Percentiles rank a stretch among this genome's conserved stretches.
Evolutionary conservation across 192 early-diverging fungal species (phyloP).

Genomic region (Coemansia sp.): DNA sequence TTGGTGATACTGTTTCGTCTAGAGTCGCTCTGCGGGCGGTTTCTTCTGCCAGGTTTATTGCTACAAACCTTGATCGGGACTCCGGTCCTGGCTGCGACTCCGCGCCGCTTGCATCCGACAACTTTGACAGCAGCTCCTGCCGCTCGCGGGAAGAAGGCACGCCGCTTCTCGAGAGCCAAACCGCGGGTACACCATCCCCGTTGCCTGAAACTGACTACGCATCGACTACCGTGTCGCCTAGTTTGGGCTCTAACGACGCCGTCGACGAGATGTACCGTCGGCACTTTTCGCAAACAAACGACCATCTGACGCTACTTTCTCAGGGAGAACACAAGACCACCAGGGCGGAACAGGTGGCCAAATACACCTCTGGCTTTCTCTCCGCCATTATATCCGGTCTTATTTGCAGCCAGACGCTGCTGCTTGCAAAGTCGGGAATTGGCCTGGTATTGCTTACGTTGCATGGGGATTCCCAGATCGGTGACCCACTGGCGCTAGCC

Average conservation of each 20-base stretch:
- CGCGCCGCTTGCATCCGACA: neutral
- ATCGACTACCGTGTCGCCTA: neutral
- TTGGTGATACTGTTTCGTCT: neutral
- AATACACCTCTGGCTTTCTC: constrained; percentile 57
- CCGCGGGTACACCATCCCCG: neutral
- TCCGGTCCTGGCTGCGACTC: neutral
- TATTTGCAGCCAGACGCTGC: constrained; percentile 69
- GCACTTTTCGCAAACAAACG: constrained; percentile 26
- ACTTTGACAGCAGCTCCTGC: neutral
- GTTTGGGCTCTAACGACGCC: constrained; percentile 3
- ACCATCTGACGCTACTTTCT: constrained; percentile 4
- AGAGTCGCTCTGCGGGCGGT: constrained; percentile 15
- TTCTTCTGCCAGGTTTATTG: neutral
- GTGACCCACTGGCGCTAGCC: constrained; percentile 67
- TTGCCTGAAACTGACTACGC: neutral
- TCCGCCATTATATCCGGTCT: constrained; percentile 72
- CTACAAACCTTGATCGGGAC: neutral
- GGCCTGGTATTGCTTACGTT: constrained; percentile 67
- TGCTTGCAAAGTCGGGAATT: constrained; percentile 78
- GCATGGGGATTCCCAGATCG: constrained; percentile 65
- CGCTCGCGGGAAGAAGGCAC: neutral
- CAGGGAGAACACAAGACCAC: constrained; percentile 24
- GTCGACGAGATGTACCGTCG: constrained; percentile 31
- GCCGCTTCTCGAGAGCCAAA: neutral
- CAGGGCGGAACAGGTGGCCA: constrained; percentile 27